These are phyloP conservation scores for Leccinum sublutescens DNA, from an alignment of 768 basidiomycete genomes.

Conservation along the genomic window DNA sequence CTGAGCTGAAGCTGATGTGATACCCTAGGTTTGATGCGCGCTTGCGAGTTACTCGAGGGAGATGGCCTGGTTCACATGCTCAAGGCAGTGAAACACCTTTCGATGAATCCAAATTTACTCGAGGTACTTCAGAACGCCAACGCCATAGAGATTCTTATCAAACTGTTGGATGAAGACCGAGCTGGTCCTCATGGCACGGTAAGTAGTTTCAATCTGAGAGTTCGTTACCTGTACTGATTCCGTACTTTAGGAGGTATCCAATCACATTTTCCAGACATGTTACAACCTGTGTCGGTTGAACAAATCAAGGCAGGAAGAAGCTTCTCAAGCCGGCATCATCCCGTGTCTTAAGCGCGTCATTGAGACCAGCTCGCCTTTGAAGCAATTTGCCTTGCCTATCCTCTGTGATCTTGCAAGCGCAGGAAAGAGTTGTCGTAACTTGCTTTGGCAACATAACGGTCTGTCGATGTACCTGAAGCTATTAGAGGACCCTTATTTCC, in stretches of 20 bases:
- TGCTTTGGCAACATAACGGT: constrained; percentile 95
- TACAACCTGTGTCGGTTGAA: constrained; percentile 95
- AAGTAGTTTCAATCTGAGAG: constrained; percentile 26
- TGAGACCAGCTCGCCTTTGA: constrained; percentile 84
- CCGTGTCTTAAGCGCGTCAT: constrained; percentile 90
- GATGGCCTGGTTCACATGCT: constrained; percentile 86
- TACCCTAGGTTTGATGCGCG: constrained; percentile 72
- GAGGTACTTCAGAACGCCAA: constrained; percentile 97
- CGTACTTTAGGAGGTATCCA: constrained; percentile 80
- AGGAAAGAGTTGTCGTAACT: constrained; percentile 85
- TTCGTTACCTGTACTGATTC: not conserved
- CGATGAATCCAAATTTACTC: constrained; percentile 86
- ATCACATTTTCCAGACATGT: constrained; percentile 96
- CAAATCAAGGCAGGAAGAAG: constrained; percentile 94
- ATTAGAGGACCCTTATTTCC: constrained; percentile 85
- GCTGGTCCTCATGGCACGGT: constrained; percentile 80
- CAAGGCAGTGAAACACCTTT: constrained; percentile 94
- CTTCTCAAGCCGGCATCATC: constrained; percentile 92
- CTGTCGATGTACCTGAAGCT: constrained; percentile 75
- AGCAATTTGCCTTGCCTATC: constrained; percentile 96
- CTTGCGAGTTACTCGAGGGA: constrained; percentile 84
- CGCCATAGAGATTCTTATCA: constrained; percentile 87
- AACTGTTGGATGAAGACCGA: constrained; percentile 77
- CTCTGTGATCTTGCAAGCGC: constrained; percentile 95
- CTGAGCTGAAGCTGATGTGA: constrained; percentile 1